Evolutionary conservation across 768 basidiomycete genomes (phyloP).

Genomic region (Fomitopsis serialis): DNA sequence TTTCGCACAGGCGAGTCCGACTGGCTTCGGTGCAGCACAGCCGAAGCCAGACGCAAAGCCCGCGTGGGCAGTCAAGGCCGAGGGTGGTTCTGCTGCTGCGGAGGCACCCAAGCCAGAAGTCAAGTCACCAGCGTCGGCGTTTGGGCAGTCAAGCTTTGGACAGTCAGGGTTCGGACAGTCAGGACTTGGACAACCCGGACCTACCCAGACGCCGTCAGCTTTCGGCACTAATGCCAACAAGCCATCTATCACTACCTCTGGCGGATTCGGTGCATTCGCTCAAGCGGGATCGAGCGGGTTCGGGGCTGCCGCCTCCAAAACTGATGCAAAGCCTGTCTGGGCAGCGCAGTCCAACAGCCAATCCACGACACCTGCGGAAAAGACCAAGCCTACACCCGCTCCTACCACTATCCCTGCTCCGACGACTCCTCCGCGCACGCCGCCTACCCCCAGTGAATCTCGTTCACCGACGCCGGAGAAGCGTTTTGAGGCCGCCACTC

Average conservation of each 20-base stretch:
- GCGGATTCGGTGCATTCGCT: constrained; percentile 12
- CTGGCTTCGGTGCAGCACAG: constrained; percentile 4
- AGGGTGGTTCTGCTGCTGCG: constrained; percentile 19
- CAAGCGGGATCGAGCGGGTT: constrained; percentile 6
- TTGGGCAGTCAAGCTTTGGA: constrained; percentile 16
- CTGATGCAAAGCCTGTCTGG: constrained; percentile 9
- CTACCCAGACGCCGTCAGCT: constrained; percentile 17
- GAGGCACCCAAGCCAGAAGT: constrained; percentile 15
- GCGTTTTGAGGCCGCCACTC: not conserved
- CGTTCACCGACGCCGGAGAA: not conserved
- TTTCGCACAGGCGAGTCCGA: constrained; percentile 7
- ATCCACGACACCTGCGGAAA: not conserved
- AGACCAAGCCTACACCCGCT: constrained; percentile 1
- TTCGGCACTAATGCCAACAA: not conserved
- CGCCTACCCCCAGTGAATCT: constrained; percentile 3
- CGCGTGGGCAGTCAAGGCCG: constrained; percentile 5
- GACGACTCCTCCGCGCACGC: not conserved
- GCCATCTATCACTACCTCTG: not conserved
- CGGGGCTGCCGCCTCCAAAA: constrained; percentile 2
- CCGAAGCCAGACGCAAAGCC: constrained; percentile 6
- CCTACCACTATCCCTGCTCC: not conserved
- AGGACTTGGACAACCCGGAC: constrained; percentile 18
- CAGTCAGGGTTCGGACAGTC: constrained; percentile 19
- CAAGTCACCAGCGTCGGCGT: not conserved
- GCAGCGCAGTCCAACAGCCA: constrained; percentile 1